Conservation (phyloP, 208 protist genomes). For the Leishmania arabica region DNA sequence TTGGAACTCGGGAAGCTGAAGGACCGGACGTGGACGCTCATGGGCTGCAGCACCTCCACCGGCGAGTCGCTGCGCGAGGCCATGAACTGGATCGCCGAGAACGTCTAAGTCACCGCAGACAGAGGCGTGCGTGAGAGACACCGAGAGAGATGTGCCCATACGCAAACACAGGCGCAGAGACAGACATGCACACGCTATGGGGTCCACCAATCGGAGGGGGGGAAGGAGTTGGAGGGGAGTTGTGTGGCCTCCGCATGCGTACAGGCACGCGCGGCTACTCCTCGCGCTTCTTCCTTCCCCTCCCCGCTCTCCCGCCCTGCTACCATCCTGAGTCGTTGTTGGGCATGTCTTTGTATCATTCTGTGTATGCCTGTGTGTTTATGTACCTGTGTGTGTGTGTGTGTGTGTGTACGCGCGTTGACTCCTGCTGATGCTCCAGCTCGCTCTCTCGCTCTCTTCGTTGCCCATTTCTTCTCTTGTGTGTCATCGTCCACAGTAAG, state of each 20-base stretch:
- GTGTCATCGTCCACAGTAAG: neutral
- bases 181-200: neutral
- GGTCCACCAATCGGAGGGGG: neutral
- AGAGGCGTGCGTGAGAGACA: neutral
- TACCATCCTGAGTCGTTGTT: neutral
- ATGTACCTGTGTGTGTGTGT: too few relatives aligned
- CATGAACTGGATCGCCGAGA: conserved; percentile 92
- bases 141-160: neutral
- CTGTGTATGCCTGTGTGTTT: neutral
- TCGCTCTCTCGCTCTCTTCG: neutral
- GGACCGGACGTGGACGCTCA: conserved; percentile 93
- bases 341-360: neutral
- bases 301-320: neutral
- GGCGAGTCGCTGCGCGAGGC: conserved; percentile 91
- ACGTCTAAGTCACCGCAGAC: conserved; percentile 28
- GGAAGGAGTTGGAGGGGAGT: neutral
- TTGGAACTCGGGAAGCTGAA: conserved; percentile 90
- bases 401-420: too few relatives aligned
- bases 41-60: conserved; percentile 93
- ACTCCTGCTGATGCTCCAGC: neutral
- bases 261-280: neutral
- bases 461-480: neutral
- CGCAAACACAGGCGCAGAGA: neutral
- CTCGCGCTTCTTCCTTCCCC: too few relatives aligned
- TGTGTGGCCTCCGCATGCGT: neutral